Conservation (phyloP, 306 rosid genomes). For the Trifolium dubium region DNA sequence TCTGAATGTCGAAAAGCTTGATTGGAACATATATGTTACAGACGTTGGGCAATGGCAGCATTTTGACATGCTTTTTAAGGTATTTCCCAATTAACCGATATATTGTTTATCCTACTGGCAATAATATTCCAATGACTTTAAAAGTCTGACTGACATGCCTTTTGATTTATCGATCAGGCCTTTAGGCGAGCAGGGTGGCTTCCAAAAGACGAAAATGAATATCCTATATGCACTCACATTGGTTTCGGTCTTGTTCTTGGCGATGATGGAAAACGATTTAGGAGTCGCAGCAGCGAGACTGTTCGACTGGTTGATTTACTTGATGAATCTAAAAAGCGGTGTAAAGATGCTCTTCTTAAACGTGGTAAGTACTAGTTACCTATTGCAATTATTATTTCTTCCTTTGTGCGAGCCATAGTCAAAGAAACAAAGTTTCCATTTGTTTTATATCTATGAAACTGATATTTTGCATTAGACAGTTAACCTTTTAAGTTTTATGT, state of each 20-base stretch:
- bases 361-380: slow-evolving; percentile 64
- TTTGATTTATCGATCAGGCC: slow-evolving; percentile 55
- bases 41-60: slow-evolving; percentile 28
- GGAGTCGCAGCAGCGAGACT: slow-evolving; percentile 78
- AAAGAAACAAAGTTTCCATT: neutral
- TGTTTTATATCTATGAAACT: neutral
- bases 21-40: slow-evolving; percentile 75
- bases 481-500: slow-evolving; percentile 8
- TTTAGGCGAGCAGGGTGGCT: slow-evolving; percentile 88
- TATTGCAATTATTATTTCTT: slow-evolving; percentile 1
- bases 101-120: neutral
- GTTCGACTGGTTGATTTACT: slow-evolving; percentile 58
- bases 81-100: slow-evolving; percentile 32
- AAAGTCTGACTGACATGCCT: slow-evolving; percentile 28
- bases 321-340: slow-evolving; percentile 90
- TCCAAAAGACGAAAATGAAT: slow-evolving; percentile 54
- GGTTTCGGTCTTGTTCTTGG: slow-evolving; percentile 98
- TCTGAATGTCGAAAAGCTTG: slow-evolving; percentile 80
- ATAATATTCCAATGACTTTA: neutral
- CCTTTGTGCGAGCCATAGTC: neutral
- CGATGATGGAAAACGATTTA: slow-evolving; percentile 88
- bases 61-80: slow-evolving; percentile 76
- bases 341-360: slow-evolving; percentile 68
- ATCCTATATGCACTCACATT: slow-evolving; percentile 76
- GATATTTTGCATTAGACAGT: neutral